Base-by-base conservation (phyloP, 306 rosid genomes). In the Cyclanthera cordifolia region DNA sequence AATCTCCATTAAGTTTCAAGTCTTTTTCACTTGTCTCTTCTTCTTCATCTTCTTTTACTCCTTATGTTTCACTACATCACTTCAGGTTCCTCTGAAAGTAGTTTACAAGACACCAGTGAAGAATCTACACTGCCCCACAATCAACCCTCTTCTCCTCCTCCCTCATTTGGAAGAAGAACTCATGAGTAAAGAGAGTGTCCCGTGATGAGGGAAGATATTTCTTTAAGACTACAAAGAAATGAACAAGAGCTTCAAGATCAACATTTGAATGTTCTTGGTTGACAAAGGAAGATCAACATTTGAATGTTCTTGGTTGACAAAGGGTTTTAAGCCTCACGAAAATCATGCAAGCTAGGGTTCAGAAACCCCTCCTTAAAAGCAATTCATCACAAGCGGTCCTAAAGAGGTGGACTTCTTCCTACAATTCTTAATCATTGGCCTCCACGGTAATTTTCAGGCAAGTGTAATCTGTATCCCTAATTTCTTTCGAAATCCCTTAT, bases 291-390 rank as follows among this genome's bases (percentile, higher is more conserved):
- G n/a, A n/a, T n/a, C n/a, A n/a, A n/a, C 94, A 48, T 86, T 86
- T 81, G 91, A 88, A 53, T 85, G 85, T 4, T 91, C 79, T 70
- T 81, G 88, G 41, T 67, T 88, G 75, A 85, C 91, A 13, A 83
- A 77, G 63, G 75, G 79, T 56, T 70, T 43, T 45, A 83, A 86
- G 71, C 95, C 97, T 1, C 63, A 78, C 17, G 89, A 95, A 48
- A 88, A 91, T 52, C 88, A 91, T 70, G 96, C 96, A 23, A 85
- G 95, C 68, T 95, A 91, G 73, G 80, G 95, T 78, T 88, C 88
- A 91, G 69, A 85, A 74, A 52, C 78, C 65, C 56, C 89, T 86
- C 11, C 52, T 77, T 74, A 80, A 79, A 59, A 88, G 94, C 65
- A 71, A 53, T 85, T 91, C 81, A 75, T 86, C 51, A 86, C 94